Base-by-base conservation (phyloP, 2,329 filamentous ascomycete species). In the Fusarium illudens region DNA sequence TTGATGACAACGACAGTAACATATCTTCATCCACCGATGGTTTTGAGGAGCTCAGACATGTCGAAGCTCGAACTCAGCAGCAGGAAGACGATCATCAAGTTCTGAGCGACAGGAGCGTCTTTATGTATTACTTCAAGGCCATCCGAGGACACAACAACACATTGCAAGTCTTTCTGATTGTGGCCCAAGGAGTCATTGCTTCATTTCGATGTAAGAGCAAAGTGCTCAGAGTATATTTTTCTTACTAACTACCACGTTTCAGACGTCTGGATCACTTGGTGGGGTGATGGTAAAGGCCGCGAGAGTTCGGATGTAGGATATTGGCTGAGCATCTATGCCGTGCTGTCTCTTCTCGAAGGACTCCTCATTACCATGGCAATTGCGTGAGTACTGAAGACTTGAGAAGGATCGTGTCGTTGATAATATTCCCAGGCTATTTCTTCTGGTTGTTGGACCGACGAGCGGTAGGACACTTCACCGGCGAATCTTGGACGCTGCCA, bases 231-330 rank as follows among this genome's bases (percentile, higher is more conserved):
- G 7, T 11, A 4, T 20, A 2, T 7, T 11, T 20, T 10, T 30
- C 25, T 10, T 9, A 5, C 29, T 34, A 12, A 17, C 59, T 50
- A 11, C 50, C 11, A 12, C 11, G 6, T 12, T 4, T 1, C 8
- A 76, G 74, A 72, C 37, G 72, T 76, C 19, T 76, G 75, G 75
- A 63, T 76, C 32, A 75, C 73, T 19, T 76, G 75, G 75, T 76
- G 75, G 75, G 75, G 75, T 52, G 72, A 76, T 12, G 73, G 73
- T 2, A 73, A 67, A 39, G 71, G 73, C 5, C 73, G 68, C 6
- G 51, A 67, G 8, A 73, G 65, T 20, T 53, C 34, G 11, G 74
- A 76, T 52, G 27, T 77, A 17, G 74, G 65, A 8, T 76, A 76
- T 27, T 77, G 75, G 75, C 57, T 77, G 6, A 75, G 74, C 10